These are phyloP conservation scores for Colletotrichum brevisporum DNA, from an alignment of 2,329 filamentous ascomycete species.

Conservation along the genomic window DNA sequence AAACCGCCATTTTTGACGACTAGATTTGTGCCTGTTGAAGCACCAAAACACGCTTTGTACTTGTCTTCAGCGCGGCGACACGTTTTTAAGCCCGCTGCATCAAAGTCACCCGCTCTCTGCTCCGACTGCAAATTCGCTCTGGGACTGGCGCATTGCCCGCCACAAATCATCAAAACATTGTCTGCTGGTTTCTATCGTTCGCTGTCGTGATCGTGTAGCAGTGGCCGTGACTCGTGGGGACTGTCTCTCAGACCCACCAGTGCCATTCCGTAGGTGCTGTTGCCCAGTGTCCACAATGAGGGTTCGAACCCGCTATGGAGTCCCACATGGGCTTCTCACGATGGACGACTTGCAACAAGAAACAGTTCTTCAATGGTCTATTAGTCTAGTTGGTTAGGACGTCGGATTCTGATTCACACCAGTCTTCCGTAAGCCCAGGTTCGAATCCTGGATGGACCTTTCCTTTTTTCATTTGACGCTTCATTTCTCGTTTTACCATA, in stretches of 20 bases:
- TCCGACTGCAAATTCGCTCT: too few species aligned
- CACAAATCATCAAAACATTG: too few species aligned
- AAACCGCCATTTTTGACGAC: too few species aligned
- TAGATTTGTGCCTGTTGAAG: too few species aligned
- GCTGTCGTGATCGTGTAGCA: too few species aligned
- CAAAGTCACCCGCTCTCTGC: not conserved
- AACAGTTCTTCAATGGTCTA: not conserved
- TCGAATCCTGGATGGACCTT: constrained; percentile 31
- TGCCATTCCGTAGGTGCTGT: not conserved
- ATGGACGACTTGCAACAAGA: not conserved
- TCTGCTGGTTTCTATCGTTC: too few species aligned
- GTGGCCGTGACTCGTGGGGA: too few species aligned
- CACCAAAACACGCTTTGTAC: too few species aligned
- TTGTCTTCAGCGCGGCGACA: not conserved
- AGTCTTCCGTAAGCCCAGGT: constrained; percentile 27
- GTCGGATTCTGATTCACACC: constrained; percentile 19
- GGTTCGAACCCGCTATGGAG: not conserved
- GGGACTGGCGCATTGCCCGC: too few species aligned
- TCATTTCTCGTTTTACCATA: not conserved
- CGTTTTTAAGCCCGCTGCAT: not conserved
- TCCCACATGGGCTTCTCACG: not conserved
- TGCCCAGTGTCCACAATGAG: not conserved
- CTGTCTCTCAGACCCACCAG: not conserved
- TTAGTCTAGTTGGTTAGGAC: constrained; percentile 32
- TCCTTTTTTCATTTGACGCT: not conserved